Base-by-base conservation (phyloP, 768 basidiomycete genomes). In the Hericium alpestre region DNA sequence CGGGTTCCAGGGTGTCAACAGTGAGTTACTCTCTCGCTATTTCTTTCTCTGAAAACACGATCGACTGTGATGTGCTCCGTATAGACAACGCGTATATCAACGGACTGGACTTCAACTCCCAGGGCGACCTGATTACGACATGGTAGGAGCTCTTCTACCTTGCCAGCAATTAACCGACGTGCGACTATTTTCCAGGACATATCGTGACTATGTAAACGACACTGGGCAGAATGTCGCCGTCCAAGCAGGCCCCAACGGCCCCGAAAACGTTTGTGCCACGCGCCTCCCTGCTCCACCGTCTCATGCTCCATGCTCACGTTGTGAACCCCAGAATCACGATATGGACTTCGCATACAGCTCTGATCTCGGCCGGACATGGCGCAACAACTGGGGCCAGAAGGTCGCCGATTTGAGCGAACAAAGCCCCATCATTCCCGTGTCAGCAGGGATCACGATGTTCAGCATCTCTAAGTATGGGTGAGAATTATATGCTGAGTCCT, bases 1-100 rank as follows among this genome's bases (percentile, higher is more conserved):
- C 37, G 3, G 22, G 22, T 57, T 32, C 8, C 8, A 70, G 72
- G 70, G 71, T 47, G 71, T 71, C 4, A 72, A 72, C 53, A 71
- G 70, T 72, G 43, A 40, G 66, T 51, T 27, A 32, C 32, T 32
- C 32, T 32, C 32, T 32, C 32, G 32, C 32, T 10, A 2, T 32
- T 32, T 32, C 5, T 32, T 9, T 32, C 32, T 32, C 8, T 32
- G 8, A 1, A 8, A 32, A 9, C 8, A 32, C 32, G 32, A 32
- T 32, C 9, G 8, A 32, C 32, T 32, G 32, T 32, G 32, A 38
- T 22, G 16, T 46, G 11, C 8, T 3, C 15, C 3, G 3, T 1
- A 8, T 32, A 70, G 71, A 73, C 58, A 73, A 73, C 55, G 70
- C 70, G 2, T 72, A 73, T 54, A 71, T 73, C 59, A 74, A 72